Conservation (phyloP, 805 yeast species). For the Ogataea methanolica region DNA sequence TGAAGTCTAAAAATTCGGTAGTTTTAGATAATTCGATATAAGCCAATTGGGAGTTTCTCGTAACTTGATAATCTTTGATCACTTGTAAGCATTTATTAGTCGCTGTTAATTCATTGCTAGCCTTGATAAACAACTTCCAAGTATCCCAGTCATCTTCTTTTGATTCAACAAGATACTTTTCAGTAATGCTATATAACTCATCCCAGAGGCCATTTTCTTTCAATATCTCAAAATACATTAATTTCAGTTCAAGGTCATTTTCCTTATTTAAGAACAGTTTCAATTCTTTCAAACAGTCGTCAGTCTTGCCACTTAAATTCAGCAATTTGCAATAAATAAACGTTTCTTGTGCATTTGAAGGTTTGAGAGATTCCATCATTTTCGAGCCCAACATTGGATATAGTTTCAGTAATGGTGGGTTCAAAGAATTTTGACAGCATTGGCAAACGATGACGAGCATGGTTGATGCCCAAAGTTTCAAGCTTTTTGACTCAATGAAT, state of each 20-base stretch:
- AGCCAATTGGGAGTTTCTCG: conserved; percentile 59
- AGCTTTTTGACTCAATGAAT: conserved; percentile 28
- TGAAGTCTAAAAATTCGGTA: conserved; percentile 12
- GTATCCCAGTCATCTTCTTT: conserved; percentile 72
- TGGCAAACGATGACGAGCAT: conserved; percentile 39
- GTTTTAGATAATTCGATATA: conserved; percentile 37
- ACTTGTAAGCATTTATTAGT: conserved; percentile 29
- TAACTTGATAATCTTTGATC: conserved; percentile 29
- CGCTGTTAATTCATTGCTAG: conserved; percentile 36
- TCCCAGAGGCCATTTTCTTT: conserved; percentile 38
- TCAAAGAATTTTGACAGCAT: conserved; percentile 30
- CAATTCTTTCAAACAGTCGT: conserved; percentile 31
- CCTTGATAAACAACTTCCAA: conserved; percentile 53
- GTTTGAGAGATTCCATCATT: conserved; percentile 39
- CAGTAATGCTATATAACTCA: conserved; percentile 36
- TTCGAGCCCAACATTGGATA: conserved; percentile 60
- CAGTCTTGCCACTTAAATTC: conserved; percentile 30
- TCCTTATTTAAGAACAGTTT: conserved; percentile 31
- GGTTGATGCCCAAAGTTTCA: conserved; percentile 54
- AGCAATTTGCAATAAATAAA: conserved; percentile 54
- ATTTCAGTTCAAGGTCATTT: conserved; percentile 59
- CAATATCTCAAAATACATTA: conserved; percentile 48
- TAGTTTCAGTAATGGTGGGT: conserved; percentile 43
- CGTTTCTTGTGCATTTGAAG: conserved; percentile 55
- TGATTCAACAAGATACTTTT: conserved; percentile 38